These are phyloP conservation scores for Carnegiea gigantea DNA, from an alignment of 179 eudicot species.

Conservation along the genomic window DNA sequence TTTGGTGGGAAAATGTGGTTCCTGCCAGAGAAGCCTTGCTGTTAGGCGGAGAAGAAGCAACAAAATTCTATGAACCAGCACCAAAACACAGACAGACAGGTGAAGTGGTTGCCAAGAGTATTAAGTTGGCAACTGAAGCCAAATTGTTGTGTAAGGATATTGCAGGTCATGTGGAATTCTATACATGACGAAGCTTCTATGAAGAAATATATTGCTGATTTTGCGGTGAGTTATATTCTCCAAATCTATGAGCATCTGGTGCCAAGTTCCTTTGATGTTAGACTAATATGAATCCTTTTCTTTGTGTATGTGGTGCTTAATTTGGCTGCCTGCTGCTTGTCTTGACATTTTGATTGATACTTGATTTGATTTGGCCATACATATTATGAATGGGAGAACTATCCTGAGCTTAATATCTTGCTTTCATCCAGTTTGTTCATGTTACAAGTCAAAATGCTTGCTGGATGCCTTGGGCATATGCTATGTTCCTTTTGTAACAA, in stretches of 20 bases:
- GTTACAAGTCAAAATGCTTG: neutral
- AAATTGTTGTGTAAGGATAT: slow-evolving; percentile 76
- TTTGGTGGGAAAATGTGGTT: slow-evolving; percentile 95
- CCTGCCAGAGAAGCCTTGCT: slow-evolving; percentile 72
- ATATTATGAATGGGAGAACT: neutral
- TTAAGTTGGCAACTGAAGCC: slow-evolving; percentile 59
- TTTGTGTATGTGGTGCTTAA: neutral
- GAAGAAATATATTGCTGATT: neutral
- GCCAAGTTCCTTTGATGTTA: neutral
- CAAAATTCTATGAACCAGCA: slow-evolving; percentile 53
- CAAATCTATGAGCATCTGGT: neutral
- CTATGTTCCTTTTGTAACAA: neutral
- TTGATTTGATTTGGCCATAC: neutral
- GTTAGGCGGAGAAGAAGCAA: slow-evolving; percentile 60
- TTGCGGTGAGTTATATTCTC: slow-evolving; percentile 6
- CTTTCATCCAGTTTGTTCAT: neutral
- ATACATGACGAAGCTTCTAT: slow-evolving; percentile 30
- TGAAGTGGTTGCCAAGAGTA: slow-evolving; percentile 50
- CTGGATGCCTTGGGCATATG: neutral
- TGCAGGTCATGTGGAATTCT: slow-evolving; percentile 73
- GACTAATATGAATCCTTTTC: slow-evolving; percentile 7
- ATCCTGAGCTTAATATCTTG: neutral
- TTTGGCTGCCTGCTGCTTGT: neutral
- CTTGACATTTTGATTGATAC: neutral
- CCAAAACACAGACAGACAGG: slow-evolving; percentile 77